Conservation (phyloP, 2,329 filamentous ascomycete species). For the Remersonia thermophila region DNA sequence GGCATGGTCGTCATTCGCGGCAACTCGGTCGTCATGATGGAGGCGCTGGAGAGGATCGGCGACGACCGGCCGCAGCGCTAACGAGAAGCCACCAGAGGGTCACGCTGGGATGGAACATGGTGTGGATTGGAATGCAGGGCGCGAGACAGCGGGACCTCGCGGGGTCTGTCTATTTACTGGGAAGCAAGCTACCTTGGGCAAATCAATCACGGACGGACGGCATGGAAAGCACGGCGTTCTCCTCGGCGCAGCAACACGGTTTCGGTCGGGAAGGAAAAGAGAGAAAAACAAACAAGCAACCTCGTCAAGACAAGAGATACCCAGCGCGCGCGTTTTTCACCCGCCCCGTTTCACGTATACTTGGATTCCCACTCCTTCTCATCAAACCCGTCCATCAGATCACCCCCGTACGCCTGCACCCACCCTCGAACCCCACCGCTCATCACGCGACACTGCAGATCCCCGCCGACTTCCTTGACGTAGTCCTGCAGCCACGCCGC, state of each 20-base stretch:
- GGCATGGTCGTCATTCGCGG: slow-evolving; percentile 96
- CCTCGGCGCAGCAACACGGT: no score
- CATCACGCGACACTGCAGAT: slow-evolving; percentile 35
- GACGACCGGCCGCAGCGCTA: slow-evolving; percentile 36
- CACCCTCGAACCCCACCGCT: slow-evolving; percentile 43
- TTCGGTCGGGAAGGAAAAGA: background rate
- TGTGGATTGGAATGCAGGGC: no score
- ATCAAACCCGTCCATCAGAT: slow-evolving; percentile 39
- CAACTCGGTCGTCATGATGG: slow-evolving; percentile 97
- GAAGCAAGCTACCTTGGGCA: no score
- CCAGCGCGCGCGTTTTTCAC: slow-evolving; percentile 5
- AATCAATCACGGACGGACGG: no score
- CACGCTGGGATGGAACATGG: background rate
- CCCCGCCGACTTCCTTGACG: slow-evolving; percentile 31
- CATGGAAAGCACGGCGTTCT: no score
- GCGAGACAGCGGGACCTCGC: no score
- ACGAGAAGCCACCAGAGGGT: background rate
- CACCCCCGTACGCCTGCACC: slow-evolving; percentile 35
- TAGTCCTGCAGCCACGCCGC: slow-evolving; percentile 47
- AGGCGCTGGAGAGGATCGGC: slow-evolving; percentile 60
- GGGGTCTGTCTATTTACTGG: background rate
- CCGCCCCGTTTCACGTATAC: background rate
- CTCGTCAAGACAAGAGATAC: slow-evolving; percentile 4
- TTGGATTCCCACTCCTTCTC: slow-evolving; percentile 25
- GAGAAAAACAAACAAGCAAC: background rate